These are phyloP conservation scores for Xylaria sp. DNA, from an alignment of 2,329 filamentous ascomycete genomes.

Conservation along the genomic window DNA sequence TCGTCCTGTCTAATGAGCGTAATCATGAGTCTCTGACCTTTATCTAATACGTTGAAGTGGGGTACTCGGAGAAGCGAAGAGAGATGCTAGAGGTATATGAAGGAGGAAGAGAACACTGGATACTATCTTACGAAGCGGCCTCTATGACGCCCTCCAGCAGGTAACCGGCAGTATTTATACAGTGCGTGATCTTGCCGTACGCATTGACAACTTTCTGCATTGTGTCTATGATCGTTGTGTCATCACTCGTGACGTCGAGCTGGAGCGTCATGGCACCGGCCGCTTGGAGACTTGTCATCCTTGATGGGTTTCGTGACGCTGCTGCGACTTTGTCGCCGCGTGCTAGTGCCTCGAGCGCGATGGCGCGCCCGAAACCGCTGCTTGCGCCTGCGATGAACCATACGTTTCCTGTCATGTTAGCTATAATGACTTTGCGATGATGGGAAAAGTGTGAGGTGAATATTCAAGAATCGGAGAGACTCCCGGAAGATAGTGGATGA, in stretches of 20 bases:
- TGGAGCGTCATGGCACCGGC: neutral
- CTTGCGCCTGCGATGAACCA: slow-evolving; percentile 5
- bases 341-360: neutral
- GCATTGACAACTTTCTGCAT: neutral
- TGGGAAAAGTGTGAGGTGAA: neutral
- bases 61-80: too few species aligned
- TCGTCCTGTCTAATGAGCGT: neutral
- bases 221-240: neutral
- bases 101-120: neutral
- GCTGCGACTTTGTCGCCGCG: slow-evolving; percentile 1
- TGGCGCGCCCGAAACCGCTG: slow-evolving; percentile 3
- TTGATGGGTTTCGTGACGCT: neutral
- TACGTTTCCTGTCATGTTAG: neutral
- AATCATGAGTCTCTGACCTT: neutral
- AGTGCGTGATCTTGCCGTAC: slow-evolving; percentile 1
- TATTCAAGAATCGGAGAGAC: neutral
- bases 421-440: neutral
- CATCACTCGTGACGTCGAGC: neutral
- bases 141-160: neutral
- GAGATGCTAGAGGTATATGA: neutral
- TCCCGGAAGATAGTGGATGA: neutral
- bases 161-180: neutral
- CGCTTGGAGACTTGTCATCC: neutral
- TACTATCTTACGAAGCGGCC: neutral
- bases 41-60: too few species aligned